Evolutionary conservation across 805 yeast species (phyloP), one percentile per base, ranked within the genome.

Genomic region (Candida pseudoglaebosa): DNA sequence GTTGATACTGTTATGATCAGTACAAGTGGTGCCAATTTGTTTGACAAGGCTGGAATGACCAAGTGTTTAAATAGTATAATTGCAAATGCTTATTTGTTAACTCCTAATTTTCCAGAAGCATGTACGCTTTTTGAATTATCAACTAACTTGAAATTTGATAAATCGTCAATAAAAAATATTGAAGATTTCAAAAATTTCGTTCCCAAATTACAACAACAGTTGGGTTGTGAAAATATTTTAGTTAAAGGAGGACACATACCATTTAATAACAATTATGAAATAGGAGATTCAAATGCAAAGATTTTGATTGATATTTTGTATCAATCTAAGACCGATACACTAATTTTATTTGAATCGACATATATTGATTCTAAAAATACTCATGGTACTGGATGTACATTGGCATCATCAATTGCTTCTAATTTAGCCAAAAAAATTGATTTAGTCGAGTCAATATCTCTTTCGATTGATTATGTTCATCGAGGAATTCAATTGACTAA

Each of bases 381-480:
- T 1, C 96, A 89, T 57, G 96, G 96, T 9, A 86, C 96, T 3
- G 96, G 96, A 1, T 89, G 96, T 59, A 84, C 96, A 0, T 66
- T 89, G 36, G 79, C 95, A 0, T 80, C 95, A 0, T 73, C 95
- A 0, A 82, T 89, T 45, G 81, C 93, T 0, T 79, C 93, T 2
- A 78, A 84, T 48, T 48, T 87, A 18, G 90, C 95, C 3, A 67
- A 67, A 24, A 82, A 81, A 0, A 46, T 53, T 24, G 24, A 64
- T 0, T 50, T 85, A 6, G 45, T 49, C 2, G 68, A 67, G 2
- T 67, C 95, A 0, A 73, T 84, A 5, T 67, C 68, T 6, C 61
- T 70, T 15, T 77, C 83, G 0, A 73, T 86, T 34, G 73, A 73
- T 45, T 89, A 77, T 52, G 80, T 87, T 10, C 88, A 80, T 47